These are phyloP conservation scores for Microcera coccophila DNA, from an alignment of 2,329 filamentous ascomycete genomes.

Conservation along the genomic window DNA sequence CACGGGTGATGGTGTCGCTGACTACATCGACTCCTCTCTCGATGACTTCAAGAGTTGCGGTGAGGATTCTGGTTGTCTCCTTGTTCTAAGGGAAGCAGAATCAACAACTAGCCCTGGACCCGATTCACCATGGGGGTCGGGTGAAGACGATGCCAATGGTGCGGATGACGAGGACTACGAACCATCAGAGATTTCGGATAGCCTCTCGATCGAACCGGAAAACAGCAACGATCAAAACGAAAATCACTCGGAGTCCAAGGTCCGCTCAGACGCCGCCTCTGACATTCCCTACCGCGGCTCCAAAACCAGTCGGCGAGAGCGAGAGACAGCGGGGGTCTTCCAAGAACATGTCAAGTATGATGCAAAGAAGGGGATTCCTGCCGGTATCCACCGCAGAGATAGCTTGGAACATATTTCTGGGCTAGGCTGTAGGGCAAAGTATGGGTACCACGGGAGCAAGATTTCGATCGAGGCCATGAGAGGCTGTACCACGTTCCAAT, in stretches of 20 bases:
- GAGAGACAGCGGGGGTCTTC: background rate
- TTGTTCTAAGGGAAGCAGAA: no score
- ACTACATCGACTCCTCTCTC: background rate
- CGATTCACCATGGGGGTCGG: no score
- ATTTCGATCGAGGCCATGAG: constrained; percentile 25
- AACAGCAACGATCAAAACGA: background rate
- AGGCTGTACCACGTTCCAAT: constrained; percentile 25
- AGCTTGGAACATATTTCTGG: constrained; percentile 24
- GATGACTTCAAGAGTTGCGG: background rate
- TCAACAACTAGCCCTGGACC: no score
- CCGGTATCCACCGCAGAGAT: background rate
- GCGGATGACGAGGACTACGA: background rate
- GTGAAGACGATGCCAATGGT: no score
- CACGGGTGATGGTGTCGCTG: constrained; percentile 1
- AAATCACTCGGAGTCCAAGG: background rate
- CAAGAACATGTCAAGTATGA: background rate
- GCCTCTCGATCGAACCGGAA: background rate
- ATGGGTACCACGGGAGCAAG: constrained; percentile 20
- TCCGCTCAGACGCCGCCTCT: background rate
- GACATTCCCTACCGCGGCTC: background rate
- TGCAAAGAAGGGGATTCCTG: no score
- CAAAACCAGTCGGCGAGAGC: background rate
- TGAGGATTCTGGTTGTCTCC: no score
- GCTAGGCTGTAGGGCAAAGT: constrained; percentile 9
- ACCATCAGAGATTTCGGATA: background rate